These are phyloP conservation scores for Colletotrichum chrysophilum DNA, from an alignment of 2,329 filamentous ascomycete species.

Conservation along the genomic window DNA sequence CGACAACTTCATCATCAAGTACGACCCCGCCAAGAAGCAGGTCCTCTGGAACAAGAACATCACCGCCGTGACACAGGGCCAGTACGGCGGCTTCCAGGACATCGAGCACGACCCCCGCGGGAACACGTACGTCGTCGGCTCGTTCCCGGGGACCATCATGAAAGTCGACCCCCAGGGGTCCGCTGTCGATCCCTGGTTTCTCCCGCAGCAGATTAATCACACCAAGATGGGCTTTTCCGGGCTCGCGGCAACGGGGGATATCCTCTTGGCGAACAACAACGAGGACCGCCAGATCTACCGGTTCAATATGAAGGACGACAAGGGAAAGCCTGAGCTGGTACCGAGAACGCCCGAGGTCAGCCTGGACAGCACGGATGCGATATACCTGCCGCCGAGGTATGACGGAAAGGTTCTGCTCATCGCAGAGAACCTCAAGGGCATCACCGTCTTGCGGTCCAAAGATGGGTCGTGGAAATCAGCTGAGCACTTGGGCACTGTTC, in stretches of 20 bases:
- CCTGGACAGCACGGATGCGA: slow-evolving; percentile 28
- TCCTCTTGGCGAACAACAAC: slow-evolving; percentile 19
- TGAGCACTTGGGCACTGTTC: slow-evolving; percentile 36
- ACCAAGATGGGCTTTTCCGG: slow-evolving; percentile 23
- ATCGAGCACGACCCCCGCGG: slow-evolving; percentile 21
- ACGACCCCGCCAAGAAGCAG: slow-evolving; percentile 18
- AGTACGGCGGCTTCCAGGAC: slow-evolving; percentile 26
- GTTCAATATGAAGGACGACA: slow-evolving; percentile 21
- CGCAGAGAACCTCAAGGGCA: slow-evolving; percentile 32
- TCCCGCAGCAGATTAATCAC: slow-evolving; percentile 12
- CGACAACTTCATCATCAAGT: slow-evolving; percentile 26
- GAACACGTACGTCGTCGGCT: slow-evolving; percentile 24
- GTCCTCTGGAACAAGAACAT: slow-evolving; percentile 25
- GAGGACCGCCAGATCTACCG: slow-evolving; percentile 18
- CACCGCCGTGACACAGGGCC: slow-evolving; percentile 18
- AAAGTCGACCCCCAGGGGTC: slow-evolving; percentile 18
- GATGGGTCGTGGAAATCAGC: slow-evolving; percentile 39
- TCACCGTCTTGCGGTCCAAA: slow-evolving; percentile 39
- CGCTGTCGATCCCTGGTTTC: slow-evolving; percentile 20
- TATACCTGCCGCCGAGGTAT: slow-evolving; percentile 37
- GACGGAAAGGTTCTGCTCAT: slow-evolving; percentile 37
- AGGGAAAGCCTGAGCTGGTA: slow-evolving; percentile 18
- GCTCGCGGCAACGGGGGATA: slow-evolving; percentile 13
- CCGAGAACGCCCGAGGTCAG: slow-evolving; percentile 11
- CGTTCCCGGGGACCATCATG: slow-evolving; percentile 24